Evolutionary conservation across 768 basidiomycete species (phyloP), one percentile per base, ranked within the genome.

Genomic region (Lentinula guzmanii): DNA sequence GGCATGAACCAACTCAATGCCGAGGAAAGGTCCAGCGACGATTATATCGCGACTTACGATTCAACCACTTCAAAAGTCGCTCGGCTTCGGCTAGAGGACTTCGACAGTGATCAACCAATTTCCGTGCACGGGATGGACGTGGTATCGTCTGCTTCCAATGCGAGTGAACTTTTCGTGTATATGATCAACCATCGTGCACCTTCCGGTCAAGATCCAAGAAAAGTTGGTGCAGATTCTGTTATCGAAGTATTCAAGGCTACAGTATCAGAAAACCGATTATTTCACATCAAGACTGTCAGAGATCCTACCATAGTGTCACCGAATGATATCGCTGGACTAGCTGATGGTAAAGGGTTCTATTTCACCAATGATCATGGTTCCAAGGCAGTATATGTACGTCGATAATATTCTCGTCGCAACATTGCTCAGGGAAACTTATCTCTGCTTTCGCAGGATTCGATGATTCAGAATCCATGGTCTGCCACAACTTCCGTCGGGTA

Each of bases 111-210:
- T 9, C 76, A 78, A 21, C 82, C 82, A 7, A 72, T 88, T 52
- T 81, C 82, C 18, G 66, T 84, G 11, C 86, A 89, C 60, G 88
- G 88, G 13, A 82, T 91, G 81, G 89, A 89, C 60, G 80, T 89
- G 18, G 85, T 87, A 7, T 74, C 79, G 1, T 85, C 86, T 6
- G 65, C 73, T 1, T 65, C 74, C 3, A 72, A 86, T 59, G 75
- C 82, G 4, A 70, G 75, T 9, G 70, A 79, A 52, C 77, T 89
- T 10, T 88, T 81, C 63, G 74, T 90, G 15, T 90, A 89, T 66
- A 73, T 87, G 18, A 75, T 91, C 64, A 91, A 91, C 68, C 89
- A 91, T 69, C 83, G 86, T 33, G 75, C 73, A n/a, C 88, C 87
- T 0, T 60, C 75, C 2, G 70, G 71, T 13, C 65, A 70, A 13